Conservation (phyloP, 208 protist genomes). For the Leishmania tropica region DNA sequence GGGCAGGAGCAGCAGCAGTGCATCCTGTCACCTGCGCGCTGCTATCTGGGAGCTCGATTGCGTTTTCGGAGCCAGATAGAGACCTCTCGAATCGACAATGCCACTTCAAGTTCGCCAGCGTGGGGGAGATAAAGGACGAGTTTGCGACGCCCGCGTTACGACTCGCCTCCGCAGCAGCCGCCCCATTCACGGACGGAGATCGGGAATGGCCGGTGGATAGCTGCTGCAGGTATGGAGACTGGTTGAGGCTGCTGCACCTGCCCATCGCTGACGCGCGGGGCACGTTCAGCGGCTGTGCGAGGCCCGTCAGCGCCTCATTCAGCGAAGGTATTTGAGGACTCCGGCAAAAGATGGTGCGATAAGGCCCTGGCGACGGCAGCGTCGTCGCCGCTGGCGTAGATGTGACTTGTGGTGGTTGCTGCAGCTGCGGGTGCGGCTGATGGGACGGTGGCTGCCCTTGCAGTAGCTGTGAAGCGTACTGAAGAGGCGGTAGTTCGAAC, state of each 20-base stretch:
- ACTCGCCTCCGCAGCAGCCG: constrained; percentile 3
- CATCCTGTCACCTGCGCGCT: not conserved
- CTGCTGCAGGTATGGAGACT: not conserved
- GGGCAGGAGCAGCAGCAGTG: not conserved
- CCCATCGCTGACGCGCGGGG: not conserved
- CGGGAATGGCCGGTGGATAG: not conserved
- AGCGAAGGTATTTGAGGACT: not conserved
- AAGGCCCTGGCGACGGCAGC: not conserved
- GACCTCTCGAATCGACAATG: constrained; percentile 15
- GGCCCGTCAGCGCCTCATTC: not conserved
- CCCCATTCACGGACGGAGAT: not conserved
- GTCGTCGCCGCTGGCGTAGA: not conserved
- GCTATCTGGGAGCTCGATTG: constrained; percentile 2
- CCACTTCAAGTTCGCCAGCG: constrained; percentile 17
- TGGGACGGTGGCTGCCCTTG: not conserved
- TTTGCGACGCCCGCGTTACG: not conserved
- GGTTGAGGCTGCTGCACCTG: not conserved
- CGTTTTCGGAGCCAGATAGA: not conserved
- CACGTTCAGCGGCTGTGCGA: not conserved
- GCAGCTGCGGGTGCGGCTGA: not conserved
- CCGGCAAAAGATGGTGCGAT: not conserved
- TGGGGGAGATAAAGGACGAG: constrained; percentile 26
- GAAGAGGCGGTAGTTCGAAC: constrained; percentile 3
- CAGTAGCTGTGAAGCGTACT: not conserved
- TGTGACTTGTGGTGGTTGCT: not conserved